Base-by-base conservation (phyloP, 495 filamentous ascomycete genomes). In the Podospora bellae-mahoneyi region DNA sequence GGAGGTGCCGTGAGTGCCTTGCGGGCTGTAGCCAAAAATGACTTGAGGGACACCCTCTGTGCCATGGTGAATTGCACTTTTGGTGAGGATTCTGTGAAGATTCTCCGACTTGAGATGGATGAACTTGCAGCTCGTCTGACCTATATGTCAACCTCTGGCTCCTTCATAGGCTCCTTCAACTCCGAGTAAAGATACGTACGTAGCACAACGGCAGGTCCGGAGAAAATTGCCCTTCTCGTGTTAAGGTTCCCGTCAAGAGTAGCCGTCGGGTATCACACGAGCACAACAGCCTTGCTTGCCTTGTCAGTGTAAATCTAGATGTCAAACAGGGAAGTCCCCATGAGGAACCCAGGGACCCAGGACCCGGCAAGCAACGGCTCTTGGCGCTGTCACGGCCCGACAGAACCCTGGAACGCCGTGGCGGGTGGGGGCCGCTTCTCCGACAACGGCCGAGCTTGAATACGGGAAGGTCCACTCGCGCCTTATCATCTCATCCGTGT, bases 21-120 rank as follows among this genome's bases (percentile, higher is more conserved):
- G 10, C 76, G 75, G 30, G 82, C 82, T 3, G 74, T 77, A 4
- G 76, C 68, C 2, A 84, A 67, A 60, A 84, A 84, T 16, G 76
- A 64, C 39, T 76, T 68, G 48, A 79, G 75, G 1, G 76, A 77
- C 19, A 66, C 59, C 26, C 70, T 71, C 15, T 48, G 39, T 13
- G 39, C 39, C 39, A 48, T 48, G 7, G 62, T 48, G 3, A 73
- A 32, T 32, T 23, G 23, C 44, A 20, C 67, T 34, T 71, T 72
- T 72, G 26, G 27, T 27, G n/a, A 32, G 28, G 15, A 60, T 26
- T 44, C 53, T 54, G 28, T 9, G 20, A 5, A 58, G 39, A 3
- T 48, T 5, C 6, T 48, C 13, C 18, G n/a, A 58, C 16, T 1
- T 19, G 23, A 48, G 39, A 58, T 6, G 55, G 26, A 58, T 23